Evolutionary conservation across 164 flowering plant genomes (phyloP), one percentile per base, ranked within the genome.

Genomic region (Stephania cephalantha): DNA sequence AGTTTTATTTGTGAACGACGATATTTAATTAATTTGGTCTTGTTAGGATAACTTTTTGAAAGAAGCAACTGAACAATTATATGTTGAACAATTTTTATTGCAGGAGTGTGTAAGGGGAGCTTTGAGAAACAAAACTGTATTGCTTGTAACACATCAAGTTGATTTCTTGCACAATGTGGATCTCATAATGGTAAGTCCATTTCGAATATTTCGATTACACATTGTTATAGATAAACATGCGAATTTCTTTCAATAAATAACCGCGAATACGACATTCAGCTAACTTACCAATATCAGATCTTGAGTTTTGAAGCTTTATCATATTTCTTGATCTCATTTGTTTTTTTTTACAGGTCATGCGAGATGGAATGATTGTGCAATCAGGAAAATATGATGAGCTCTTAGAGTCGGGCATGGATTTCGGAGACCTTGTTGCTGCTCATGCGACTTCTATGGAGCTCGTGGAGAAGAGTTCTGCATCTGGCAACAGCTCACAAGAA

Each of bases 141-240:
- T 94, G 76, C 96, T 96, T 68, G 99, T 96, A 6, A 96, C 99
- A 2, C 99, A 96, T 78, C 99, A 96, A 87, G 92, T 96, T 12
- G 99, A 96, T 79, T 94, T 96, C 86, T 80, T 96, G 83, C 95
- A 90, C 64, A 92, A 94, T 81, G 94, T 88, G 35, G 92, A 96
- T 83, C 92, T 79, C 69, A 96, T 96, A 66, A 50, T 89, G 82
- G 99, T 94, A 73, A 72, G 93, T 77, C 0, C 17, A 35, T n/a
- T 65, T 3, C 45, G 55, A 50, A 50, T 50, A 15, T 50, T 50
- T 50, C 15, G 42, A 35, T 35, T 35, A 4, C 42, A 35, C 42
- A 35, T 35, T 35, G 42, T 35, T 35, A 35, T 35, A 35, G 42
- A 35, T 35, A 35, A 35, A 50, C 55, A 50, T 7, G 55, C 55